Conservation (phyloP, 2,329 filamentous ascomycete species). For the Trichoderma lentiforme region DNA sequence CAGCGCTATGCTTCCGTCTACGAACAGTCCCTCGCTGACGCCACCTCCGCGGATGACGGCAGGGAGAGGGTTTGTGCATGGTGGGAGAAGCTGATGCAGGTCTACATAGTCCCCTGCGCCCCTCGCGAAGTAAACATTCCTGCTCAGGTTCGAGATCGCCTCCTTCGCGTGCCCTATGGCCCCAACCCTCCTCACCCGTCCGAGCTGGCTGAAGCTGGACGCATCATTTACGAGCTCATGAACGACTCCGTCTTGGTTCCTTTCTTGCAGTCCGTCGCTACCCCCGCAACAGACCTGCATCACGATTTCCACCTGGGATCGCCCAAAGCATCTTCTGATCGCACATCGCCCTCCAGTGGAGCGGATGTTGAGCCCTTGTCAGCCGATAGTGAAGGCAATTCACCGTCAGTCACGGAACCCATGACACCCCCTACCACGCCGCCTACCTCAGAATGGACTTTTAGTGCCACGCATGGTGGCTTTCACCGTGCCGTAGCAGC, state of each 20-base stretch:
- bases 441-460: constrained; percentile 57
- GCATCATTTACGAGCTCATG: constrained; percentile 93
- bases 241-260: constrained; percentile 92
- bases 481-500: constrained; percentile 53
- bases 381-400: constrained; percentile 64
- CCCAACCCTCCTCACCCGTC: constrained; percentile 69
- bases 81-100: constrained; percentile 84
- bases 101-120: constrained; percentile 83
- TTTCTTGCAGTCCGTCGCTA: constrained; percentile 70
- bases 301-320: constrained; percentile 41
- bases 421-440: constrained; percentile 75
- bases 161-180: constrained; percentile 57
- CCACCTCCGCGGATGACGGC: constrained; percentile 39
- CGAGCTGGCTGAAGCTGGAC: constrained; percentile 75
- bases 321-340: constrained; percentile 40
- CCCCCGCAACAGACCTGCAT: constrained; percentile 35
- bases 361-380: constrained; percentile 51
- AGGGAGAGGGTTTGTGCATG: constrained; percentile 70
- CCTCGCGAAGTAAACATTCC: constrained; percentile 89
- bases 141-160: constrained; percentile 74
- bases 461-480: constrained; percentile 50
- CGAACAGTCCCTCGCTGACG: constrained; percentile 40
- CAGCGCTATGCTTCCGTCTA: constrained; percentile 71
- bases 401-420: constrained; percentile 54
- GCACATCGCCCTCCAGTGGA: constrained; percentile 44